Percentiles rank a stretch among this genome's conserved stretches.
phyloP scores from a whole-genome alignment of 345 rosid species.

The Eucalyptus pauciflora region DNA sequence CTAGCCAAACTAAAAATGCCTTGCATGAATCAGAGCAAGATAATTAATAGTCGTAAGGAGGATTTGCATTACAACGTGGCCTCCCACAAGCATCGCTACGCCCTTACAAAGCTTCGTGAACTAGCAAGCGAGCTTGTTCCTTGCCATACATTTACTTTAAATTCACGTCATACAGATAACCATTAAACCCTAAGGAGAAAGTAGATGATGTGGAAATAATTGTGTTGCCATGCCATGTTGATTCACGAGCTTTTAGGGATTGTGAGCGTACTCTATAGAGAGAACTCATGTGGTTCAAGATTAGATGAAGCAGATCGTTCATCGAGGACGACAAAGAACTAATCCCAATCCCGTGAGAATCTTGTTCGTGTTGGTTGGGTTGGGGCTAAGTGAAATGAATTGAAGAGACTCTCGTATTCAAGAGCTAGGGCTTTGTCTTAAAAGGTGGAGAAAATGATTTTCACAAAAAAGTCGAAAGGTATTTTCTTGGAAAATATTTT shows the following conservation, averaged over 20 bases:
- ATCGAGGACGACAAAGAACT: neutral
- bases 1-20: neutral
- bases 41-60: slow-evolving; percentile 21
- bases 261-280: neutral
- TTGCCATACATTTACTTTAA: neutral
- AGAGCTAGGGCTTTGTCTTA: neutral
- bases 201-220: neutral
- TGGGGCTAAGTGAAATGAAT: neutral
- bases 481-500: no score
- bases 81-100: no score
- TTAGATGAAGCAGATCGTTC: neutral
- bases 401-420: rapidly evolving
- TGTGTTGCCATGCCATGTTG: neutral
- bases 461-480: no score
- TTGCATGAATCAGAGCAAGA: slow-evolving; percentile 59
- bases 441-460: neutral
- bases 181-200: neutral
- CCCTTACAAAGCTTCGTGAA: neutral
- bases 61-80: neutral
- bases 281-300: no score
- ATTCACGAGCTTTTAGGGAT: neutral
- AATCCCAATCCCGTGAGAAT: neutral
- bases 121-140: neutral
- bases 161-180: neutral
- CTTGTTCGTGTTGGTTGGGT: no score